These are phyloP conservation scores for Aspergillus sp. DNA, from an alignment of 2,329 filamentous ascomycete species.

Conservation along the genomic window DNA sequence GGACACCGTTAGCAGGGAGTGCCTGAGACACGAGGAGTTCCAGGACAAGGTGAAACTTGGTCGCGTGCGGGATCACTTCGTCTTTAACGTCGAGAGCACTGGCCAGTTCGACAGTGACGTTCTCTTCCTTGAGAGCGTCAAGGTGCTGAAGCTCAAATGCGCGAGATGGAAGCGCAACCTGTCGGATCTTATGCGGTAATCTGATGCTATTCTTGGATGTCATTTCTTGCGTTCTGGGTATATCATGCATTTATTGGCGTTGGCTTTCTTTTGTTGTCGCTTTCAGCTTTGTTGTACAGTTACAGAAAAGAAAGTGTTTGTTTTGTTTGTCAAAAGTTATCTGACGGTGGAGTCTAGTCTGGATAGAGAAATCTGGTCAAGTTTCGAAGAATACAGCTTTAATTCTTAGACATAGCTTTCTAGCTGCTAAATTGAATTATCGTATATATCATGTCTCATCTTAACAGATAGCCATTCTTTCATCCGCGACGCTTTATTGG, in stretches of 20 bases:
- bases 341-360: slow-evolving; percentile 27
- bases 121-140: slow-evolving; percentile 84
- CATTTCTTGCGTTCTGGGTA: slow-evolving; percentile 9
- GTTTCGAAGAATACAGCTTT: slow-evolving; percentile 23
- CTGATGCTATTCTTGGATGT: not conserved
- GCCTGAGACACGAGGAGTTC: slow-evolving; percentile 85
- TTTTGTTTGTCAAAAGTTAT: slow-evolving; percentile 22
- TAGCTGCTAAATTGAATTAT: slow-evolving; percentile 8
- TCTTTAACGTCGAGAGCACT: slow-evolving; percentile 90
- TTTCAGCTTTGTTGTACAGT: slow-evolving; percentile 27
- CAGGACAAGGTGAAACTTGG: slow-evolving; percentile 92
- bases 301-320: slow-evolving; percentile 18
- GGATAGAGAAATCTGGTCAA: slow-evolving; percentile 21
- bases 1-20: slow-evolving; percentile 92
- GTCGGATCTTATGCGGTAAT: slow-evolving; percentile 36
- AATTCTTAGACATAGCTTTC: slow-evolving; percentile 10
- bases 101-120: slow-evolving; percentile 93
- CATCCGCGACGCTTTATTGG: slow-evolving; percentile 14
- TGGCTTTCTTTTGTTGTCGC: slow-evolving; percentile 21
- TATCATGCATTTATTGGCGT: slow-evolving; percentile 36
- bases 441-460: slow-evolving; percentile 8
- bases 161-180: slow-evolving; percentile 40
- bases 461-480: not conserved
- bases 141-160: slow-evolving; percentile 79
- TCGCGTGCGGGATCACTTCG: slow-evolving; percentile 87